Evolutionary conservation across 352 stramenopile genomes (phyloP).

Genomic region (Thalassiosira allenii): DNA sequence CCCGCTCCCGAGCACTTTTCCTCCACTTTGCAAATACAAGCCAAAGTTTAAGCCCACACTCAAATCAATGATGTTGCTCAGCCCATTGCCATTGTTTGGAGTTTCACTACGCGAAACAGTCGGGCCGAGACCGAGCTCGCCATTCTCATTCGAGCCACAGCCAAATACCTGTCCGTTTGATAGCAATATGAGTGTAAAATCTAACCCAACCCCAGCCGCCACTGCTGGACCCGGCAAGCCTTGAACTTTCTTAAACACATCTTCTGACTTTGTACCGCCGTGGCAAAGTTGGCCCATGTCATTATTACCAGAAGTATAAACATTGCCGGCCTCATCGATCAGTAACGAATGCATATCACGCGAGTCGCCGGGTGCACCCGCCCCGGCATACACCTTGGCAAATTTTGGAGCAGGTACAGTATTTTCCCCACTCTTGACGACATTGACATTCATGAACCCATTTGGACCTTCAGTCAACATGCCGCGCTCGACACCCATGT

Average conservation of each 20-base stretch:
- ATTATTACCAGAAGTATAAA: conserved; percentile 45
- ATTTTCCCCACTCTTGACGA: conserved; percentile 13
- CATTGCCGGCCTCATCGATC: conserved; percentile 34
- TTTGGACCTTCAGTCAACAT: conserved; percentile 30
- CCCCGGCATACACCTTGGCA: conserved; percentile 32
- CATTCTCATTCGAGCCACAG: conserved; percentile 55
- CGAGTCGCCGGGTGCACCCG: conserved; percentile 35
- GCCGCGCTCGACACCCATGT: conserved; percentile 29
- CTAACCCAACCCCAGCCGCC: conserved; percentile 31
- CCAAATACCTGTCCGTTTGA: conserved; percentile 40
- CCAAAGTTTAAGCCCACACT: conserved; percentile 33
- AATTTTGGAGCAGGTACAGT: conserved; percentile 30
- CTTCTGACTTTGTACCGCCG: conserved; percentile 21
- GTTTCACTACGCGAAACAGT: conserved; percentile 1
- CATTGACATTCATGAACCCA: conserved; percentile 19
- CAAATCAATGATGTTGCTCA: conserved; percentile 30
- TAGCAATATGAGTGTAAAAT: conserved; percentile 48
- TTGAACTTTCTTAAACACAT: conserved; percentile 17
- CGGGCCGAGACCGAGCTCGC: conserved; percentile 36
- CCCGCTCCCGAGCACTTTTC: conserved; percentile 41
- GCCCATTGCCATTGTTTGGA: not conserved
- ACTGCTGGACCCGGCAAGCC: conserved; percentile 24
- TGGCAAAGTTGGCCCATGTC: conserved; percentile 47
- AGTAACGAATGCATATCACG: conserved; percentile 53
- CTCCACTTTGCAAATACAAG: conserved; percentile 38